Evolutionary conservation across 441 rosid genomes (phyloP).

Genomic region (Gossypium davidsonii): DNA sequence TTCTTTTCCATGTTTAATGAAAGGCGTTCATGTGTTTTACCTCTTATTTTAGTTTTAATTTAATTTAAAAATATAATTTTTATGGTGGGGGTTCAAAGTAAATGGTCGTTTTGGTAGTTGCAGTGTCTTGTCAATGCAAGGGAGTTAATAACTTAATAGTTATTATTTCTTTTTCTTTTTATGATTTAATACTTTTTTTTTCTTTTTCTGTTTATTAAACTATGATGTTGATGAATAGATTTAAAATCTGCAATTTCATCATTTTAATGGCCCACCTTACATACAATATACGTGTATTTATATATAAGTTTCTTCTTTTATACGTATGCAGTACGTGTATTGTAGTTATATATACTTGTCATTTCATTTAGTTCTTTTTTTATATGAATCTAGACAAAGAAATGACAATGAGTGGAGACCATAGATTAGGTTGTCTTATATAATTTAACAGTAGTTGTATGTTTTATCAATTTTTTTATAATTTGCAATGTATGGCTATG

Average conservation of each 20-base stretch:
- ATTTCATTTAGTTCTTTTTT: background rate
- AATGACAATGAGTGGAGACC: conserved; percentile 5
- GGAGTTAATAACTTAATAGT: background rate
- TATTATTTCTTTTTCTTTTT: background rate
- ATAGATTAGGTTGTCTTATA: background rate
- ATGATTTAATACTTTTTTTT: background rate
- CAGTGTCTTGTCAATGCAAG: conserved; percentile 28
- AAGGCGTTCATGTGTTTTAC: background rate
- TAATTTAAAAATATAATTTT: background rate
- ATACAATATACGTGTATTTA: background rate
- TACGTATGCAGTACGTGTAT: background rate
- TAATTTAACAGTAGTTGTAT: background rate
- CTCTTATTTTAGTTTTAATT: background rate
- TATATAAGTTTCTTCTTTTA: background rate
- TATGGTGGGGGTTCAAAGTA: background rate
- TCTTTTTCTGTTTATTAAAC: background rate
- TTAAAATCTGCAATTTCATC: conserved; percentile 23
- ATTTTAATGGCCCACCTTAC: conserved; percentile 16
- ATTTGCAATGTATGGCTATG: background rate
- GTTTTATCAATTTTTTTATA: background rate
- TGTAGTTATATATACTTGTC: conserved; percentile 6
- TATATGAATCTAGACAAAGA: conserved; percentile 9
- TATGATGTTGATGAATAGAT: conserved; percentile 15
- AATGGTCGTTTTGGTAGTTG: conserved; percentile 29
- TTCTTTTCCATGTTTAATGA: background rate